Percentiles rank a stretch among this genome's conserved stretches.
Evolutionary conservation across 164 flowering plant genomes (phyloP).

Genomic region (Macadamia tetraphylla): DNA sequence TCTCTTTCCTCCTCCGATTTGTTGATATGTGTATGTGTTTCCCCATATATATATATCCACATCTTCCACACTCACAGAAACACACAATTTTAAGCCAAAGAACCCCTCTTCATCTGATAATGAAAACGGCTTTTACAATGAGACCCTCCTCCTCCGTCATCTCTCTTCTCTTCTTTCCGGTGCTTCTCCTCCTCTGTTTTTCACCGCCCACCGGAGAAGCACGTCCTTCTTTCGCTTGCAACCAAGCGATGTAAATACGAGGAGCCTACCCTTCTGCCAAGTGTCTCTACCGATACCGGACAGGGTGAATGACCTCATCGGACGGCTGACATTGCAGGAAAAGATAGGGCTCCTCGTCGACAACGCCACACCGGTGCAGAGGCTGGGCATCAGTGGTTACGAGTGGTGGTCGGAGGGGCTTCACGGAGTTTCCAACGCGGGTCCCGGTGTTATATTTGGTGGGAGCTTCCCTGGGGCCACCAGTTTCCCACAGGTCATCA

Average conservation of each 20-base stretch:
- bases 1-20: too few relatives aligned
- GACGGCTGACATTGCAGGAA: conserved; percentile 67
- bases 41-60: conserved; percentile 9
- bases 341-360: conserved; percentile 60
- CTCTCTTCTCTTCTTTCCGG: conserved; percentile 3
- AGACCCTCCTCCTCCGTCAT: background rate
- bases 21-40: background rate
- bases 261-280: conserved; percentile 47
- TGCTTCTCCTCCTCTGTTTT: conserved; percentile 8
- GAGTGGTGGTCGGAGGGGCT: conserved; percentile 99
- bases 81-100: background rate
- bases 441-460: conserved; percentile 70
- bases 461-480: conserved; percentile 73
- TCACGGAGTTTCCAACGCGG: conserved; percentile 84
- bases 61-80: background rate
- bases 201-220: conserved; percentile 7
- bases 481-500: conserved; percentile 90
- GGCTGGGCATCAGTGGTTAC: conserved; percentile 76
- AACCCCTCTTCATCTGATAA: background rate
- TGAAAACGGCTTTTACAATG: conserved; percentile 1
- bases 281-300: conserved; percentile 20
- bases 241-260: conserved; percentile 30
- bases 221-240: conserved; percentile 63
- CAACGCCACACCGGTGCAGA: conserved; percentile 62
- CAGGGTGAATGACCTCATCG: conserved; percentile 62